Conservation (phyloP, 225 moss, liverwort and hornwort species). For the Straminergon stramineum region DNA sequence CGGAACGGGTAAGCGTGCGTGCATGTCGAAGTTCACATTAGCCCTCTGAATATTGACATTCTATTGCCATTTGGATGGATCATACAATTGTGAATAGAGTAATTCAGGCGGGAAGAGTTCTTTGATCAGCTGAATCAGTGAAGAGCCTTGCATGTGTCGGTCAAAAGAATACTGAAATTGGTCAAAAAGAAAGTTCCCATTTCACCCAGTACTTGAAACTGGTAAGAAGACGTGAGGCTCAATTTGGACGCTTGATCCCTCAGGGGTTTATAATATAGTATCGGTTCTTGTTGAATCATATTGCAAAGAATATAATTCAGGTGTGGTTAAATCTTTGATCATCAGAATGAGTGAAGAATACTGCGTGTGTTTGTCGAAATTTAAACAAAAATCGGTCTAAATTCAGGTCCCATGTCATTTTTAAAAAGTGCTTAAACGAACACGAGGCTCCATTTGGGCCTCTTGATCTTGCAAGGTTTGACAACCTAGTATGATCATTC, state of each 20-base stretch:
- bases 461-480: neutral
- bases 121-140: neutral
- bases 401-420: neutral
- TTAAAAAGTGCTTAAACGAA: neutral
- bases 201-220: neutral
- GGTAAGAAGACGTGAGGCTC: neutral
- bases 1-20: conserved; percentile 37
- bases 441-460: neutral
- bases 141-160: neutral
- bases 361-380: neutral
- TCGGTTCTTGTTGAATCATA: neutral
- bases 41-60: too few species aligned
- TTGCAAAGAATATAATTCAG: neutral
- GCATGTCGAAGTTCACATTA: neutral
- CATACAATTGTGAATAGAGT: neutral
- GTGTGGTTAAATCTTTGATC: neutral
- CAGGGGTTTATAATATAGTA: neutral
- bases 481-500: neutral
- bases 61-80: neutral
- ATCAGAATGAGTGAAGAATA: neutral
- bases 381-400: too few species aligned
- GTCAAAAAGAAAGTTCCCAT: neutral
- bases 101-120: too few species aligned
- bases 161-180: neutral
- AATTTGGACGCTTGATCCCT: neutral